phyloP scores from a whole-genome alignment of 2,329 filamentous ascomycete species.

The Dactylellina drechsleri region DNA sequence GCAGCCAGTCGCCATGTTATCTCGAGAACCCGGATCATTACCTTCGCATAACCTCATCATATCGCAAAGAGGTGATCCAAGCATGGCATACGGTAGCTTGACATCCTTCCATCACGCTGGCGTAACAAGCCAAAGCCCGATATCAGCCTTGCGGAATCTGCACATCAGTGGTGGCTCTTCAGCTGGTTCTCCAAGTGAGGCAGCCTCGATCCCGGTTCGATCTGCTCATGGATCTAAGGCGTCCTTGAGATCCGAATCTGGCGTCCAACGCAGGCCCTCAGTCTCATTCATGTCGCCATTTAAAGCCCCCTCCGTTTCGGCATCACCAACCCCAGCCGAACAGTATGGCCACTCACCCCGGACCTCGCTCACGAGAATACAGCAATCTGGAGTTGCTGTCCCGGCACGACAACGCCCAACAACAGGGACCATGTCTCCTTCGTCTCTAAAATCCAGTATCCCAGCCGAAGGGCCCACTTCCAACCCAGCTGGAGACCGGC shows the following conservation, averaged over 20 bases:
- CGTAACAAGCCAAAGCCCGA: slow-evolving; percentile 81
- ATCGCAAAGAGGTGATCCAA: slow-evolving; percentile 69
- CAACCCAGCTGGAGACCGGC: slow-evolving; percentile 74
- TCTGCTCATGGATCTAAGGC: slow-evolving; percentile 65
- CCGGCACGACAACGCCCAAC: slow-evolving; percentile 62
- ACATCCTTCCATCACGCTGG: slow-evolving; percentile 85
- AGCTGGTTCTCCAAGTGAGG: slow-evolving; percentile 67
- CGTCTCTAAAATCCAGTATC: slow-evolving; percentile 66
- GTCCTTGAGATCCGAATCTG: slow-evolving; percentile 67
- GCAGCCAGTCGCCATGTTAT: slow-evolving; percentile 57
- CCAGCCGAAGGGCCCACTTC: slow-evolving; percentile 72
- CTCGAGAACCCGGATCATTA: slow-evolving; percentile 76
- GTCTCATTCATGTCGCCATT: slow-evolving; percentile 89
- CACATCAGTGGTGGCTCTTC: slow-evolving; percentile 69
- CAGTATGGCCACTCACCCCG: slow-evolving; percentile 68
- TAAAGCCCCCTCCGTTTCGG: slow-evolving; percentile 93
- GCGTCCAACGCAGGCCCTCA: slow-evolving; percentile 75
- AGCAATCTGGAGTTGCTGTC: slow-evolving; percentile 59
- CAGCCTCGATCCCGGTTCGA: slow-evolving; percentile 64
- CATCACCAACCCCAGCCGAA: slow-evolving; percentile 73
- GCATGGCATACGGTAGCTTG: slow-evolving; percentile 86
- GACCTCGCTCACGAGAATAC: slow-evolving; percentile 63
- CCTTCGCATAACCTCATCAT: slow-evolving; percentile 69
- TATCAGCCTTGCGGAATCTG: slow-evolving; percentile 77
- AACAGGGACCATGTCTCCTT: slow-evolving; percentile 61